Evolutionary conservation across 257 asterid genomes (phyloP).

Genomic region (Prunella vulgaris): DNA sequence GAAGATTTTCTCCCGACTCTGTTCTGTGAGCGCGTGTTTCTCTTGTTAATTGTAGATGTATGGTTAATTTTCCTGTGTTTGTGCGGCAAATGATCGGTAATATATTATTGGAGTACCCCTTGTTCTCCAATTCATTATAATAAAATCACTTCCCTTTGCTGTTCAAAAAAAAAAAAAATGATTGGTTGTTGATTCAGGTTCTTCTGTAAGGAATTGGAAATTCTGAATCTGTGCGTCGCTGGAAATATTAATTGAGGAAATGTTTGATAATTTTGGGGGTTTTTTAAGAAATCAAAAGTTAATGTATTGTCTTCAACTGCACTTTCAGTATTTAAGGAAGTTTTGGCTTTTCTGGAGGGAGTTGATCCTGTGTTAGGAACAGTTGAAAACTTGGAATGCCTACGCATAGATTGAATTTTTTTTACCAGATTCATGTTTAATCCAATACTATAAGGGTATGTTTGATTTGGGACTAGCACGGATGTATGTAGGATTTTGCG

Average conservation of each 20-base stretch:
- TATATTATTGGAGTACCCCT: too few species aligned
- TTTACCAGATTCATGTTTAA: neutral
- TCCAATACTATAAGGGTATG: neutral
- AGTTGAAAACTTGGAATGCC: neutral
- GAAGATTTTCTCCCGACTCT: neutral
- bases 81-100: neutral
- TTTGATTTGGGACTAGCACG: too few species aligned
- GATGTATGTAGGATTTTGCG: too few species aligned
- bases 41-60: neutral
- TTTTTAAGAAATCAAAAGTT: neutral
- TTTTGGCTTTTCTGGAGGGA: neutral
- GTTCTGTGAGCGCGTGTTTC: neutral
- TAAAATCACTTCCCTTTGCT: too few species aligned
- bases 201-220: neutral
- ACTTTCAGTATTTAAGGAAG: neutral
- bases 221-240: neutral
- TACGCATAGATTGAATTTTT: neutral
- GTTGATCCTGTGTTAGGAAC: neutral
- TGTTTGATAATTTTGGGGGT: neutral
- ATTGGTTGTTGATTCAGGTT: neutral
- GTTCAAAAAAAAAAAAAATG: too few species aligned
- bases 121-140: too few species aligned
- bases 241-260: neutral
- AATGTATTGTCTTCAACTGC: neutral
- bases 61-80: neutral